These are phyloP conservation scores for Erythrophleum ivorense DNA, from an alignment of 331 rosid genomes.

Conservation along the genomic window DNA sequence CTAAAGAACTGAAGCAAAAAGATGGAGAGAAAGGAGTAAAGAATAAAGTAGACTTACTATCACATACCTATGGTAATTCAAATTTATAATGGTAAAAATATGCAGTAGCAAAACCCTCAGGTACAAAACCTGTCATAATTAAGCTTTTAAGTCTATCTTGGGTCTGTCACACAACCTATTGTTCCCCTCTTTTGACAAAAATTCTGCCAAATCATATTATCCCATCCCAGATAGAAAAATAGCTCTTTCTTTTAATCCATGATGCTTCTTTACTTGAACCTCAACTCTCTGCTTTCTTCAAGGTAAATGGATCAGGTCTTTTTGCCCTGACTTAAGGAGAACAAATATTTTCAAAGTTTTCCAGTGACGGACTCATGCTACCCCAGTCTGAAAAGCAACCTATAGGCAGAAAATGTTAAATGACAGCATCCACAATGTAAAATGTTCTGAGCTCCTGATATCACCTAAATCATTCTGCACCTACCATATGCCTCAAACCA, in stretches of 20 bases:
- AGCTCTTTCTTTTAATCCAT: background rate
- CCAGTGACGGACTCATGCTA: background rate
- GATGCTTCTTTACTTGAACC: background rate
- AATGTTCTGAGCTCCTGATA: background rate
- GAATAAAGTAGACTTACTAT: background rate
- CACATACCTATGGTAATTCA: background rate
- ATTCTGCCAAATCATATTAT: background rate
- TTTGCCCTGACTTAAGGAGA: background rate
- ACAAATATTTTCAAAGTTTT: background rate
- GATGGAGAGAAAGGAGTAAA: background rate
- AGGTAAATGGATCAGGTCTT: background rate
- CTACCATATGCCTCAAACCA: background rate
- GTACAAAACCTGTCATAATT: background rate
- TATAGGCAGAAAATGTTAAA: constrained; percentile 3
- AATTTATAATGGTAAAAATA: too few relatives aligned
- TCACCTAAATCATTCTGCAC: background rate
- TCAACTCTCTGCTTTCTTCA: background rate
- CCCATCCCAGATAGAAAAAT: background rate
- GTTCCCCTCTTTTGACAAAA: constrained; percentile 9
- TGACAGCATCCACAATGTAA: background rate
- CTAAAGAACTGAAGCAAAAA: background rate
- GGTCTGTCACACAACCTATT: background rate
- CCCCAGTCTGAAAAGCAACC: constrained; percentile 6
- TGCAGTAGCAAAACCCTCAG: too few relatives aligned
- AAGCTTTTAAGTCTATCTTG: too few relatives aligned